Evolutionary conservation across 768 basidiomycete genomes (phyloP).

Genomic region (Trametes gibbosa): DNA sequence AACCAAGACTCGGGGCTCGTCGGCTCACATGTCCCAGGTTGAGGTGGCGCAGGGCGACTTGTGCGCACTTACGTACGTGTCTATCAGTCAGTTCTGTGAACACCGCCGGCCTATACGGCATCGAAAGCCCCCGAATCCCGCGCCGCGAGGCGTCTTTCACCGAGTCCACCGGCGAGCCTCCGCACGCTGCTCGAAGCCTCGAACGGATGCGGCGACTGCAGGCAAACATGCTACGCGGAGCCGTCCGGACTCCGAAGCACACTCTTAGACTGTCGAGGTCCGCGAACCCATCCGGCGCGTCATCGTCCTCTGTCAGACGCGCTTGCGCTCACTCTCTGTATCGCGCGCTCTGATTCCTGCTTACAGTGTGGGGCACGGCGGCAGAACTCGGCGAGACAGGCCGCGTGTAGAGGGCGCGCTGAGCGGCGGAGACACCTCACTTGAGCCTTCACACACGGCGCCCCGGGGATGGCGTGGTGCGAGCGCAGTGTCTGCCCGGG

Average conservation of each 20-base stretch:
- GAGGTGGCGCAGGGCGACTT: neutral
- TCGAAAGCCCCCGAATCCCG: neutral
- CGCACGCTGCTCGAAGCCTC: too few relatives aligned
- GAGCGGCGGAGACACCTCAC: constrained; percentile 10
- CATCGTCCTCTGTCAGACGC: neutral
- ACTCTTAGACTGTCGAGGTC: neutral
- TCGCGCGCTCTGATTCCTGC: too few relatives aligned
- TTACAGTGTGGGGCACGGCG: neutral
- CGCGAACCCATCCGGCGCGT: neutral
- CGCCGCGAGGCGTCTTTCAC: neutral
- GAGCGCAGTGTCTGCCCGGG: neutral
- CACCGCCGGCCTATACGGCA: neutral
- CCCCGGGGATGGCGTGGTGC: neutral
- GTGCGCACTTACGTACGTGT: neutral
- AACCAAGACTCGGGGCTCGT: too few relatives aligned
- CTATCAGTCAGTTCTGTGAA: neutral
- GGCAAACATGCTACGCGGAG: constrained; percentile 4
- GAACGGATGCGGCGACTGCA: neutral
- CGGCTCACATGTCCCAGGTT: neutral
- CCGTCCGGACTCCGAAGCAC: neutral
- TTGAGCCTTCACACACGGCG: constrained; percentile 13
- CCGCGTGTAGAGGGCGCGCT: neutral
- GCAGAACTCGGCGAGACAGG: neutral
- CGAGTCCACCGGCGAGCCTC: too few relatives aligned
- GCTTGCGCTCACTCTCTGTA: neutral